A percentile compares a stretch with the other conserved stretches of the same genome.
Conservation (phyloP, 352 stramenopile genomes). For the Phytophthora macrochlamydospora region DNA sequence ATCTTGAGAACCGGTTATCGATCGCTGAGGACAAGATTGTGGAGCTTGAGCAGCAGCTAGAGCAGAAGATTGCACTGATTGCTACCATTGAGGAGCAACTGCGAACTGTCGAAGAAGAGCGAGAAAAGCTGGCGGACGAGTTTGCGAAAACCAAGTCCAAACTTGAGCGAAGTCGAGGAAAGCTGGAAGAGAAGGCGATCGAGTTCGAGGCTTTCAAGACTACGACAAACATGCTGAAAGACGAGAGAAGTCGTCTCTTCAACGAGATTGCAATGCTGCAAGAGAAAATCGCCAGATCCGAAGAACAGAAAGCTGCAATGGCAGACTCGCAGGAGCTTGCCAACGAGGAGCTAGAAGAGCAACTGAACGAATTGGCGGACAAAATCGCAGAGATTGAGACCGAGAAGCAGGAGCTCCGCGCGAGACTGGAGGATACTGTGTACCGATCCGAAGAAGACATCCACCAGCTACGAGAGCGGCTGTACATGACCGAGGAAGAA, state of each 20-base stretch:
- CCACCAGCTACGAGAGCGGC: slow-evolving; percentile 47
- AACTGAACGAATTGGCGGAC: slow-evolving; percentile 59
- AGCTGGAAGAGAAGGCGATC: slow-evolving; percentile 69
- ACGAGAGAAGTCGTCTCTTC: slow-evolving; percentile 57
- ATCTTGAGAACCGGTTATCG: slow-evolving; percentile 53
- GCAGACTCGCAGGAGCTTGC: slow-evolving; percentile 51
- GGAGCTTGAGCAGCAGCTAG: slow-evolving; percentile 56
- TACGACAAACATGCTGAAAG: slow-evolving; percentile 65
- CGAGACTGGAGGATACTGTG: slow-evolving; percentile 40
- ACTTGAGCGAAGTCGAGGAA: slow-evolving; percentile 48
- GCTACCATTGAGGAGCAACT: slow-evolving; percentile 57
- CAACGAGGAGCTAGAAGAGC: slow-evolving; percentile 60
- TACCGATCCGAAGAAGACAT: slow-evolving; percentile 54
- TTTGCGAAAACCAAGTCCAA: slow-evolving; percentile 51
- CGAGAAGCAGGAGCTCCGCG: slow-evolving; percentile 52
- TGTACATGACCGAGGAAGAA: slow-evolving; percentile 53
- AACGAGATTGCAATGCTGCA: slow-evolving; percentile 64
- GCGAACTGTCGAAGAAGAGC: slow-evolving; percentile 46
- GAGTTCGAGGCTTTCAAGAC: slow-evolving; percentile 65
- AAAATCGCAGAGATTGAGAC: slow-evolving; percentile 66
- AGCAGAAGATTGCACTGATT: slow-evolving; percentile 61
- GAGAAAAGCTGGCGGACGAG: slow-evolving; percentile 52
- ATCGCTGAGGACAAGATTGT: slow-evolving; percentile 55
- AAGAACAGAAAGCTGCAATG: slow-evolving; percentile 49
- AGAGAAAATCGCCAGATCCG: slow-evolving; percentile 47